Evolutionary conservation across 163 green algal species (phyloP), one percentile per base, ranked within the genome.

Genomic region (Scenedesmus sp.): DNA sequence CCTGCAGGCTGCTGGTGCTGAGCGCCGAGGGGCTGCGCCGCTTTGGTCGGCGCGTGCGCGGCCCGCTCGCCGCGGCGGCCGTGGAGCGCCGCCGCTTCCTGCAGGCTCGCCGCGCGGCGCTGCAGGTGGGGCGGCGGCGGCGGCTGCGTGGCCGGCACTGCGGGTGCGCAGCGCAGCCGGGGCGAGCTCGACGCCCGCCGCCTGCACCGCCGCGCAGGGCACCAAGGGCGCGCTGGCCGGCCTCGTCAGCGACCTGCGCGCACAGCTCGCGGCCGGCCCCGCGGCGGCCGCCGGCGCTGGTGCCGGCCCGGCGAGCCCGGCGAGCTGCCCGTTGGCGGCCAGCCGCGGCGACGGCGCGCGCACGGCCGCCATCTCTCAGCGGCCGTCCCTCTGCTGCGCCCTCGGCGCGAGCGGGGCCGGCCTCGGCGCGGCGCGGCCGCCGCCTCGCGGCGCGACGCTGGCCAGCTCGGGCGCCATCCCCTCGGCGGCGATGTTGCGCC

Each of bases 71-170:
- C 69, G 67, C 29, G 70, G 57, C 54, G 60, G 78, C 39, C 57
- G 80, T 64, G 26, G 83, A 64, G 22, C 69, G 36, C 60, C 60
- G 57, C 26, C 62, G 74, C 10, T 81, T 75, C 39, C 53, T 81
- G 47, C 42, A 79, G 67, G 53, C 58, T 18, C 34, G 69, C 2
- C 28, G 53, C 2, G n/a, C 54, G 7, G 33, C 50, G 24, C 39
- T 67, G 28, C 69, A 77, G 14, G 69, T 77, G 36, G 31, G 69
- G 29, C 3, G 31, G 45, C 2, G 39, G 11, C 7, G 7, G 22
- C 39, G 5, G 28, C 18, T 22, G 18, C 39, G 34, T 24, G 24
- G 15, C 18, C 4, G 29, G 15, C 4, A 17, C 1, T 70, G 62
- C 62, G 51, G 62, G 24, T 47, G 24, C 33, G 29, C 0, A 15